Evolutionary conservation across 805 yeast species (phyloP).

Genomic region (Yamadazyma insecticola): DNA sequence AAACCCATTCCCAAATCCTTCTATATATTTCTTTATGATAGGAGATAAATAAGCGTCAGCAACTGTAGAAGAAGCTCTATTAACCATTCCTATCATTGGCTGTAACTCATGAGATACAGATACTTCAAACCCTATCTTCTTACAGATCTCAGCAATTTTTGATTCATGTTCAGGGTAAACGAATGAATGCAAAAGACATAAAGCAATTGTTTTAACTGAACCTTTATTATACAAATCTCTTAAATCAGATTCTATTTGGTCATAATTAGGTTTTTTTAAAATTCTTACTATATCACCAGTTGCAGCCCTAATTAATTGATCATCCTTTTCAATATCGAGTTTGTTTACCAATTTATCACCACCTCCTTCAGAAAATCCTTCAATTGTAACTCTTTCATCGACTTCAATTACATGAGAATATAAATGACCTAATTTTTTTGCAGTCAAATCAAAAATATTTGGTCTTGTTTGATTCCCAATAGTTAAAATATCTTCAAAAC

Average conservation of each 20-base stretch:
- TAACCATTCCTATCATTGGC: conserved; percentile 42
- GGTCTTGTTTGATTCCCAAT: conserved; percentile 95
- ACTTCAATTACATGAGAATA: conserved; percentile 77
- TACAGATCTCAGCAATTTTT: conserved; percentile 29
- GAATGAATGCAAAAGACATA: conserved; percentile 38
- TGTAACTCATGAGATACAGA: conserved; percentile 37
- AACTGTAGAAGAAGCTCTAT: conserved; percentile 37
- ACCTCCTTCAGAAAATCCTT: conserved; percentile 69
- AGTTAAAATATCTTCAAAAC: conserved; percentile 73
- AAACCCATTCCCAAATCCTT: conserved; percentile 36
- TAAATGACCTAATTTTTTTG: conserved; percentile 64
- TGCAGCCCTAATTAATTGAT: conserved; percentile 30
- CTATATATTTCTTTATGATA: conserved; percentile 28
- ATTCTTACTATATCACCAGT: conserved; percentile 32
- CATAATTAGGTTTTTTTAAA: conserved; percentile 26
- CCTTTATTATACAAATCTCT: conserved; percentile 19
- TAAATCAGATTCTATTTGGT: conserved; percentile 18
- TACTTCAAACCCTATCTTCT: conserved; percentile 32
- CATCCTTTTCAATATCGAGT: conserved; percentile 22
- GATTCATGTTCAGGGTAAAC: conserved; percentile 37
- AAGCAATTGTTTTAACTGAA: conserved; percentile 25
- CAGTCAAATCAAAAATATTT: conserved; percentile 76
- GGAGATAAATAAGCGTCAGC: conserved; percentile 43
- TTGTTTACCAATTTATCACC: conserved; percentile 19
- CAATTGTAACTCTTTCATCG: conserved; percentile 87